Conservation (phyloP, 2,329 filamentous ascomycete species). For the Colletotrichum nymphaeae region DNA sequence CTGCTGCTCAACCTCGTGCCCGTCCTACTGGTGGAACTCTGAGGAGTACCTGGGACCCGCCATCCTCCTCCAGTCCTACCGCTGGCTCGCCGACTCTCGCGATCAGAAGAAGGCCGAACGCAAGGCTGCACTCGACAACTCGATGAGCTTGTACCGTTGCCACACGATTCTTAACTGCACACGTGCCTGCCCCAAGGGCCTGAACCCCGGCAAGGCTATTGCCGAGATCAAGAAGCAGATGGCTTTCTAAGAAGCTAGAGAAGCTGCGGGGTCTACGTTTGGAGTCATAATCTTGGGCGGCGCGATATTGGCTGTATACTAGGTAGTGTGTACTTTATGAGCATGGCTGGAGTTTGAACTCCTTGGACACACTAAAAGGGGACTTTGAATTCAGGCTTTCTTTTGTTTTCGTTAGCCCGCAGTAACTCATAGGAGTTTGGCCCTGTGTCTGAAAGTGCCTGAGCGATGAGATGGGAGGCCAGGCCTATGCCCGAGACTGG, state of each 20-base stretch:
- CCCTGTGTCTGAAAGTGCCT: slow-evolving; percentile 15
- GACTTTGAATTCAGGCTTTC: slow-evolving; percentile 35
- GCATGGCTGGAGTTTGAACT: slow-evolving; percentile 31
- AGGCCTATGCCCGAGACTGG: background rate
- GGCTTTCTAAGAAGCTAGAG: slow-evolving; percentile 62
- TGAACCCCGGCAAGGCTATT: slow-evolving; percentile 96
- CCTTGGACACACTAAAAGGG: slow-evolving; percentile 34
- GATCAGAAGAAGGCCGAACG: slow-evolving; percentile 91
- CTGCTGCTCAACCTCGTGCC: slow-evolving; percentile 98
- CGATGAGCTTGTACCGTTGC: slow-evolving; percentile 98
- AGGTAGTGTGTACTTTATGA: slow-evolving; percentile 35
- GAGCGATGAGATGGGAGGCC: background rate
- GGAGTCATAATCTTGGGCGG: slow-evolving; percentile 35
- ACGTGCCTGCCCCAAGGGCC: slow-evolving; percentile 95
- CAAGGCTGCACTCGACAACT: slow-evolving; percentile 94
- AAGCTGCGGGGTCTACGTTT: slow-evolving; percentile 8
- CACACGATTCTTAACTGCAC: slow-evolving; percentile 99
- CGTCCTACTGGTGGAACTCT: slow-evolving; percentile 99
- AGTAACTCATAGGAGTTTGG: slow-evolving; percentile 10
- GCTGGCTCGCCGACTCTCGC: slow-evolving; percentile 95
- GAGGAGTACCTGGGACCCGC: slow-evolving; percentile 98
- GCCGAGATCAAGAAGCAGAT: slow-evolving; percentile 99
- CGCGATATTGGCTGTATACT: slow-evolving; percentile 36
- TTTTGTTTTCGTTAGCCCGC: slow-evolving; percentile 30
- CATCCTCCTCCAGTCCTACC: slow-evolving; percentile 96